phyloP scores from a whole-genome alignment of 345 rosid species.

The Carallia pectinifolia region DNA sequence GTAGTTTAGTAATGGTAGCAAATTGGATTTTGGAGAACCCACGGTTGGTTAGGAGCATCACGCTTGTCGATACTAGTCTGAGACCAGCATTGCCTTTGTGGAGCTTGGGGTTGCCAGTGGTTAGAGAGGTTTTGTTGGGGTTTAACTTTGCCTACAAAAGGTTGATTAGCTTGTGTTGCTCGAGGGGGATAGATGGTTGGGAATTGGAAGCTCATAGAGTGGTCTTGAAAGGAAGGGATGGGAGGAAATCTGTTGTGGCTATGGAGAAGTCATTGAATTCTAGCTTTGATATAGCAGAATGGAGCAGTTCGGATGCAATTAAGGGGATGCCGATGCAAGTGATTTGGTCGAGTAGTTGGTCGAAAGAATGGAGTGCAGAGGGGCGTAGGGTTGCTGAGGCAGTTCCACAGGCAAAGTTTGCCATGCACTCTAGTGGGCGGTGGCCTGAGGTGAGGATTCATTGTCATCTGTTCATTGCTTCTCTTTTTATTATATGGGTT shows the following conservation, averaged over 20 bases:
- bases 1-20: slow-evolving; percentile 68
- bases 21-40: slow-evolving; percentile 69
- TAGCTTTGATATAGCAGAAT: slow-evolving; percentile 71
- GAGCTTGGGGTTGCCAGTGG: slow-evolving; percentile 50
- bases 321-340: slow-evolving; percentile 66
- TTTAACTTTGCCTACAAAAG: slow-evolving; percentile 40
- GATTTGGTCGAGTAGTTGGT: slow-evolving; percentile 73
- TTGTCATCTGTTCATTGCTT: background rate
- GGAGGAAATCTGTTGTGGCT: slow-evolving; percentile 56
- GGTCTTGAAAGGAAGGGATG: slow-evolving; percentile 71
- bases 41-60: slow-evolving; percentile 54
- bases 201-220: slow-evolving; percentile 67
- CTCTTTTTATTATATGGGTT: background rate
- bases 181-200: slow-evolving; percentile 43
- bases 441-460: slow-evolving; percentile 84
- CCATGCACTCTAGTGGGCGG: slow-evolving; percentile 67
- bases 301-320: slow-evolving; percentile 65
- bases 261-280: slow-evolving; percentile 61
- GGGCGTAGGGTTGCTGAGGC: slow-evolving; percentile 55
- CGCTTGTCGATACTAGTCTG: slow-evolving; percentile 65
- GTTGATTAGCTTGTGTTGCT: slow-evolving; percentile 59
- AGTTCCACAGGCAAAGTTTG: slow-evolving; percentile 68
- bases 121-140: slow-evolving; percentile 58
- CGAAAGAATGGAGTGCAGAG: slow-evolving; percentile 66
- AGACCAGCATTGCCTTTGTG: slow-evolving; percentile 72